Evolutionary conservation across 2,329 filamentous ascomycete species (phyloP), one percentile per base, ranked within the genome.

Genomic region (Apiospora saccharicola): DNA sequence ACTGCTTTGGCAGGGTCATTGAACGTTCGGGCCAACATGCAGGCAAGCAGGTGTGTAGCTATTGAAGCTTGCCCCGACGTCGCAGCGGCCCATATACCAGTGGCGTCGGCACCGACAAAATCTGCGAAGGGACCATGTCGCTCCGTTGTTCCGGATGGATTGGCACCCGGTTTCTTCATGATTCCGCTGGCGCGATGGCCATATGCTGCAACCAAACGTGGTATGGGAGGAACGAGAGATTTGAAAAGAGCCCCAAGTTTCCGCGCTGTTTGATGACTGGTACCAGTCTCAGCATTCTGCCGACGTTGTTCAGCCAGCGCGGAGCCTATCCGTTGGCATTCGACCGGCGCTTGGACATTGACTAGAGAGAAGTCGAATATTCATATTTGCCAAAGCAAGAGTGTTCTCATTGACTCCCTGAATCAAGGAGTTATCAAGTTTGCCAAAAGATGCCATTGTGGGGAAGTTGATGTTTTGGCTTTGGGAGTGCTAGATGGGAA

Each of bases 11-110:
- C 68, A 3, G 53, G 53, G 0, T 72, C 73, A 12, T 72, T 69
- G 73, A 76, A 82, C 0, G 77, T 71, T 0, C 75, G 70, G 1
- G 79, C 81, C 0, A 83, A 72, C 69, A 83, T 74, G 46, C 82
- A 83, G 1, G 80, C 80, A 0, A 82, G 74, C 1, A 84, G 75
- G 71, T 83, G 78, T 0, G 82, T 72, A 2, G 71, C 72, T 1
- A 84, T 75, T 0, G 81, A 78, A 0, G 67, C 71, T 2, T 57
- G 34, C 0, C 77, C 75, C 1, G 82, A 84, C 0, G 69, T 69
- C 8, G 46, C 70, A 6, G 70, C 76, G 37, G 74, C 71, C 37
- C 68, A 78, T 4, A 70, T 71, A 4, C 71, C 75, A 0, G 76
- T 77, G 0, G 71, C 74, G 46, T 79, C 82, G 1, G 73, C 69